These are phyloP conservation scores for Mortierella polycephala DNA, from an alignment of 371 early-diverging fungal species.

Conservation along the genomic window DNA sequence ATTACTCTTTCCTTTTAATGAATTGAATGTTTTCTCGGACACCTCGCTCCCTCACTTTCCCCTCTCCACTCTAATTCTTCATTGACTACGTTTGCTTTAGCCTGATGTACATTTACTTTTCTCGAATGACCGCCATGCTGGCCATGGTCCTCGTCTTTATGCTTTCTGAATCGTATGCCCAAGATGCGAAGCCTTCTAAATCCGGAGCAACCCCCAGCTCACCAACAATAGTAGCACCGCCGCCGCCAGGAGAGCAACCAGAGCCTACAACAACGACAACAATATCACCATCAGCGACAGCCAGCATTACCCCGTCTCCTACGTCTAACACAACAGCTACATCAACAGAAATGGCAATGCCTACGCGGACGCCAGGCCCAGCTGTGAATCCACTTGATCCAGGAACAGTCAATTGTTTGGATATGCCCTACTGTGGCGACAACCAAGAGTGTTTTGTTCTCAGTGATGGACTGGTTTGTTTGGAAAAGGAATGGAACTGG, in stretches of 20 bases:
- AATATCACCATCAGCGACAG: neutral
- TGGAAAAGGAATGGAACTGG: slow-evolving; percentile 25
- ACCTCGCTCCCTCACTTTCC: neutral
- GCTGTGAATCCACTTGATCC: slow-evolving; percentile 27
- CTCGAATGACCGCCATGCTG: slow-evolving; percentile 12
- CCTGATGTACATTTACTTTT: neutral
- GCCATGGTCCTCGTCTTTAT: slow-evolving; percentile 7
- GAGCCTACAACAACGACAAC: neutral
- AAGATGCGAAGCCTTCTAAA: neutral
- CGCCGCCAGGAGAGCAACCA: neutral
- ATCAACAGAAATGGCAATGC: neutral
- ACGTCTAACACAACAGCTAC: neutral
- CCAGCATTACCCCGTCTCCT: neutral
- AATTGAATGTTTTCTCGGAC: neutral
- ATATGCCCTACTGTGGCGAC: slow-evolving; percentile 10
- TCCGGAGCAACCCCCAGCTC: neutral
- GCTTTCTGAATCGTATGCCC: neutral
- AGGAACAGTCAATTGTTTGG: slow-evolving; percentile 35
- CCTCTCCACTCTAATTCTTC: neutral
- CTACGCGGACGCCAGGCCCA: slow-evolving; percentile 20
- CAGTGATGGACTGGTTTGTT: slow-evolving; percentile 36
- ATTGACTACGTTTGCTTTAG: neutral
- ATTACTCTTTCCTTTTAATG: neutral
- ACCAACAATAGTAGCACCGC: neutral
- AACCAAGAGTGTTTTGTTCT: slow-evolving; percentile 45